Conservation (phyloP, 1,139 yeast genomes). For the Arxiozyma slooffiae region DNA sequence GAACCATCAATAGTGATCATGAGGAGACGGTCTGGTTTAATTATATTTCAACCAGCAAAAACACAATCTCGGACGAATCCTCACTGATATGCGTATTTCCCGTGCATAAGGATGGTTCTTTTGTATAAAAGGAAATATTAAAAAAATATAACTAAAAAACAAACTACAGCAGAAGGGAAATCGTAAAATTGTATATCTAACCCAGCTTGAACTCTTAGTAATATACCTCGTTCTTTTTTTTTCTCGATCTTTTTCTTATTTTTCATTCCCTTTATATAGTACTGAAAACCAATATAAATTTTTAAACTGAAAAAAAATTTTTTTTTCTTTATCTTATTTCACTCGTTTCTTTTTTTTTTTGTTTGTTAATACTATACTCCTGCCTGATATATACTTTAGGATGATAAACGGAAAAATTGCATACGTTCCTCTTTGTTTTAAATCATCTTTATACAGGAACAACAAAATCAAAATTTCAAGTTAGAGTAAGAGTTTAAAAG, state of each 20-base stretch:
- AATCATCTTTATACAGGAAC: background rate
- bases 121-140: constrained; percentile 4
- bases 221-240: too few species aligned
- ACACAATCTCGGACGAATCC: constrained; percentile 99
- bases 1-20: constrained; percentile 33
- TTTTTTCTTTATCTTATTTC: too few species aligned
- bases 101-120: constrained; percentile 88
- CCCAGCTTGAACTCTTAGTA: too few species aligned
- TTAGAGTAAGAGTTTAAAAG: constrained; percentile 19
- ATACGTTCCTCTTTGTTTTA: background rate
- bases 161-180: too few species aligned
- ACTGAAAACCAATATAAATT: too few species aligned
- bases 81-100: constrained; percentile 99
- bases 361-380: too few species aligned
- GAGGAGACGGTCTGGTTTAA: constrained; percentile 90
- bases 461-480: constrained; percentile 3
- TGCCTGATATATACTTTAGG: background rate
- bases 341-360: too few species aligned
- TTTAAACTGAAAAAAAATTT: too few species aligned
- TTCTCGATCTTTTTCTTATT: too few species aligned
- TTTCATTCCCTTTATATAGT: too few species aligned
- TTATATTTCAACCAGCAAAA: constrained; percentile 99
- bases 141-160: too few species aligned
- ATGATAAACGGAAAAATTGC: background rate
- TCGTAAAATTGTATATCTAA: too few species aligned